Evolutionary conservation across 1,284 basidiomycete genomes (phyloP).

Genomic region (Thecaphora thlaspeos): DNA sequence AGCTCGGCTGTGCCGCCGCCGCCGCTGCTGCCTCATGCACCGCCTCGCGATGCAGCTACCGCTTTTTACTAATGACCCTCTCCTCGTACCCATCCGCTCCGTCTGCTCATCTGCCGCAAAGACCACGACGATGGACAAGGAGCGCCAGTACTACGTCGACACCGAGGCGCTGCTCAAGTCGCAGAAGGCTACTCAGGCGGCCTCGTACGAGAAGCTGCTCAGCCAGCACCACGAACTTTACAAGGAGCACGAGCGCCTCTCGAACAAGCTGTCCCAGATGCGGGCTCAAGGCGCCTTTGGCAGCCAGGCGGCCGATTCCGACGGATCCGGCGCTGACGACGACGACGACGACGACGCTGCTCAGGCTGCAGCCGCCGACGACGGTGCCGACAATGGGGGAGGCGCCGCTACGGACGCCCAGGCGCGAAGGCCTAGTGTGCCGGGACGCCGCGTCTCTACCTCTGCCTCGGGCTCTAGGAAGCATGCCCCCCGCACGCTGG

Average conservation of each 20-base stretch:
- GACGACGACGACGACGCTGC: neutral
- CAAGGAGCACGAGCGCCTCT: constrained; percentile 38
- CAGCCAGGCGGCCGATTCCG: too few relatives aligned
- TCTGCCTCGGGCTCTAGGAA: neutral
- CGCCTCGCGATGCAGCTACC: too few relatives aligned
- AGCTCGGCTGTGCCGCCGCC: too few relatives aligned
- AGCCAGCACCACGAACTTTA: constrained; percentile 32
- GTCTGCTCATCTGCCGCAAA: neutral
- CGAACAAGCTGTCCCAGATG: constrained; percentile 28
- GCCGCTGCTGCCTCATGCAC: too few relatives aligned
- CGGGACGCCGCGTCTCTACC: constrained; percentile 1
- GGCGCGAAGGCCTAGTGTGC: neutral
- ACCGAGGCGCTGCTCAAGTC: constrained; percentile 42
- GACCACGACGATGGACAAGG: constrained; percentile 45
- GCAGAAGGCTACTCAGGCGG: constrained; percentile 30
- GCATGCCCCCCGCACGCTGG: constrained; percentile 3
- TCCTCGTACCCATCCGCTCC: too few relatives aligned
- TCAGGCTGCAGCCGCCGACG: neutral
- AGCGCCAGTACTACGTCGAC: constrained; percentile 45
- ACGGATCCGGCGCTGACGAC: neutral
- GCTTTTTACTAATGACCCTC: too few relatives aligned
- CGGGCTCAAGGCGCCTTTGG: constrained; percentile 4
- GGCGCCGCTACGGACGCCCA: neutral
- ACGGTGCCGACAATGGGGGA: neutral
- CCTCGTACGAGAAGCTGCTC: constrained; percentile 37